These are phyloP conservation scores for Cryptosporidium sp. DNA, from an alignment of 169 alveolate species.

Conservation along the genomic window DNA sequence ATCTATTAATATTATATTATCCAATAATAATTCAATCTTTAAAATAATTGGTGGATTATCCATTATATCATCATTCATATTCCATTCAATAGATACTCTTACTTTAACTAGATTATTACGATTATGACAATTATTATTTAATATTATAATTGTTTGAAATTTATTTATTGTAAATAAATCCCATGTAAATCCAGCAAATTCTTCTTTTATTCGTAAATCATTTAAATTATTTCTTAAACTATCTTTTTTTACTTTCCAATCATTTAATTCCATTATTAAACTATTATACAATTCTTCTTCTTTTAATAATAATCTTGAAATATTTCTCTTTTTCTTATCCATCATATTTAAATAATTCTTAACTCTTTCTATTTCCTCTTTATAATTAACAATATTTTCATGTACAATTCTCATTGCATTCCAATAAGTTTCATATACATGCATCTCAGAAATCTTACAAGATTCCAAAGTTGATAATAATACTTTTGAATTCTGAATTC, in stretches of 20 bases:
- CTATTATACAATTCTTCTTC: conserved; percentile 58
- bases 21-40: not conserved
- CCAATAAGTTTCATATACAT: conserved; percentile 67
- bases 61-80: not conserved
- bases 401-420: conserved; percentile 67
- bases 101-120: conserved; percentile 13
- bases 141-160: conserved; percentile 39
- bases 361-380: conserved; percentile 44
- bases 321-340: conserved; percentile 35
- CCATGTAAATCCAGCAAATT: conserved; percentile 74
- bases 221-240: conserved; percentile 15
- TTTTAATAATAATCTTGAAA: conserved; percentile 8
- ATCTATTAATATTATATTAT: not conserved
- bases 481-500: conserved; percentile 59
- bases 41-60: conserved; percentile 11
- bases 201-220: conserved; percentile 47
- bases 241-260: conserved; percentile 53
- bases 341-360: conserved; percentile 35
- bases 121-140: conserved; percentile 22
- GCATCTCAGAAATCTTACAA: conserved; percentile 71
- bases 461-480: conserved; percentile 62
- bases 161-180: conserved; percentile 54
- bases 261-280: conserved; percentile 19
- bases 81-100: conserved; percentile 66
- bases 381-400: conserved; percentile 48